phyloP scores from a whole-genome alignment of 495 filamentous ascomycete genomes.

The Tuber magnatum region DNA sequence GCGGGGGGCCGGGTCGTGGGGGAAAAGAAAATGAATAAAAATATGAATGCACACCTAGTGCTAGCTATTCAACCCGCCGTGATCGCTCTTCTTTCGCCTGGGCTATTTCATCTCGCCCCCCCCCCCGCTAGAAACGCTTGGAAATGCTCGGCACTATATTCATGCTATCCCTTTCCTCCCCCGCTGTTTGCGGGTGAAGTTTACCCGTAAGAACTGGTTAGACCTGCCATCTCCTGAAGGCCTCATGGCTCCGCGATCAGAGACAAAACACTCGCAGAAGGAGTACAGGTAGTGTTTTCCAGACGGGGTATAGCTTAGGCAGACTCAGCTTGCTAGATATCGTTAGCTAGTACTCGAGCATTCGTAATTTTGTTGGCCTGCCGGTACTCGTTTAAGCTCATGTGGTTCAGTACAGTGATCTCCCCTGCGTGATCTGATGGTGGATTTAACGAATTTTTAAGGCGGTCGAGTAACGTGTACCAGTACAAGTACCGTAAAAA shows the following conservation, averaged over 20 bases:
- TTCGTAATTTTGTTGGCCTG: not conserved
- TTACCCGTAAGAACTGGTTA: not conserved
- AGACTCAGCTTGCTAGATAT: not conserved
- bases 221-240: not conserved
- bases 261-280: not conserved
- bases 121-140: not conserved
- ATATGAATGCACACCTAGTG: not conserved
- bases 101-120: conserved; percentile 20
- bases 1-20: not conserved
- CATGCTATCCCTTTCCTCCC: not conserved
- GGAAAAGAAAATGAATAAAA: not conserved
- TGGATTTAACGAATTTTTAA: not conserved
- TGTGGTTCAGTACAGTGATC: not conserved
- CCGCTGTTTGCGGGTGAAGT: not conserved
- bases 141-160: not conserved
- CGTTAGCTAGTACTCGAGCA: not conserved
- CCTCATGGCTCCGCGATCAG: not conserved
- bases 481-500: no score
- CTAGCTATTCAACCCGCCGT: not conserved
- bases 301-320: not conserved
- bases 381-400: not conserved
- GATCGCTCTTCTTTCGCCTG: conserved; percentile 11
- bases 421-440: not conserved
- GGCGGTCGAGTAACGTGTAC: not conserved
- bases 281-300: not conserved